Evolutionary conservation across 768 basidiomycete genomes (phyloP).

Genomic region (Arthromyces matolae): DNA sequence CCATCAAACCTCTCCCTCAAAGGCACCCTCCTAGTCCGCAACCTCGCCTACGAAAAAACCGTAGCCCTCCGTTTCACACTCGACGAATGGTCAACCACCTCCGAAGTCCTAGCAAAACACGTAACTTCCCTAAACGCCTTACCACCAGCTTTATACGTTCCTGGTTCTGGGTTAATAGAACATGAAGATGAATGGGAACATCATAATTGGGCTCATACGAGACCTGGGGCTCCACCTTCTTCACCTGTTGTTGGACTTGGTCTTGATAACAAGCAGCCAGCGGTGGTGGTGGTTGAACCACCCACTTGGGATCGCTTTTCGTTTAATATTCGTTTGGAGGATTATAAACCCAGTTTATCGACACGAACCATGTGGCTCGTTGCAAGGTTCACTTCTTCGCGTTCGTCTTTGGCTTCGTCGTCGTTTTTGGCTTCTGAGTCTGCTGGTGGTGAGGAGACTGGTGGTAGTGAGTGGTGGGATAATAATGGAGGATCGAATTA

Average conservation of each 20-base stretch:
- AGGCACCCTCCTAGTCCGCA: slow-evolving; percentile 81
- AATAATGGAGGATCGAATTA: slow-evolving; percentile 82
- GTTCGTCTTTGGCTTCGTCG: background rate
- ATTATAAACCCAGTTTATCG: slow-evolving; percentile 51
- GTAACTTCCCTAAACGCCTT: slow-evolving; percentile 37
- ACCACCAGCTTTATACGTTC: slow-evolving; percentile 17
- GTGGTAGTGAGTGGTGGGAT: slow-evolving; percentile 86
- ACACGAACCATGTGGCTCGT: slow-evolving; percentile 59
- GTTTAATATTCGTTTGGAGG: slow-evolving; percentile 68
- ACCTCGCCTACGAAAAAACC: slow-evolving; percentile 82
- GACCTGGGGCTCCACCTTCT: background rate
- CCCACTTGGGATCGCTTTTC: slow-evolving; percentile 54
- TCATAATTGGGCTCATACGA: background rate
- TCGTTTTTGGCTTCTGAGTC: slow-evolving; percentile 5
- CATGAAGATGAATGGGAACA: background rate
- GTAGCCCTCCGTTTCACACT: slow-evolving; percentile 87
- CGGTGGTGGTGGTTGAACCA: slow-evolving; percentile 2
- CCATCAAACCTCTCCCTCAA: slow-evolving; percentile 41
- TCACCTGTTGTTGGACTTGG: too few species aligned
- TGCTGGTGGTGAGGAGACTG: slow-evolving; percentile 30
- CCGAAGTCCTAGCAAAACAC: slow-evolving; percentile 67
- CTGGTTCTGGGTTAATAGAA: slow-evolving; percentile 10
- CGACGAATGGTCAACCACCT: slow-evolving; percentile 92
- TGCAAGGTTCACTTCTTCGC: slow-evolving; percentile 39
- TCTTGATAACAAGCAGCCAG: too few species aligned